Conservation (phyloP, 208 protist genomes). For the Wallacemonas sp. region DNA sequence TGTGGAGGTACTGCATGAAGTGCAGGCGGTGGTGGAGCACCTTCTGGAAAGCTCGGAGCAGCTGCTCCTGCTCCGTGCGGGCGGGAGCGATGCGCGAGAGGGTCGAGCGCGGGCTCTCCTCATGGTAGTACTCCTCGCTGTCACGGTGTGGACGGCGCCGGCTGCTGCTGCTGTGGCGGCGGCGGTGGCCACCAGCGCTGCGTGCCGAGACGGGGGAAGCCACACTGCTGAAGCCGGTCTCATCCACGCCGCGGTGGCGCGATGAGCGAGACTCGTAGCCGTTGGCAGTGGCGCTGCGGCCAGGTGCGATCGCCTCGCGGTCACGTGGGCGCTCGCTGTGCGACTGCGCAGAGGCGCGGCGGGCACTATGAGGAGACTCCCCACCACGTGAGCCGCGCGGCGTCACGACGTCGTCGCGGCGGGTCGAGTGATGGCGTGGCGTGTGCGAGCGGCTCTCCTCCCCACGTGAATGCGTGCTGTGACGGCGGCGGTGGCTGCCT, state of each 20-base stretch:
- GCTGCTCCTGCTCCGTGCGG: conserved; percentile 36
- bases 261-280: conserved; percentile 9
- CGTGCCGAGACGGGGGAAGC: neutral
- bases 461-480: conserved; percentile 5
- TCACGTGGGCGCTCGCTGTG: conserved; percentile 14
- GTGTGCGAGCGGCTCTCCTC: conserved; percentile 10
- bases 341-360: conserved; percentile 26
- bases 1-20: conserved; percentile 85
- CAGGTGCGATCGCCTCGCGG: neutral
- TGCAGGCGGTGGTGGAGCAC: conserved; percentile 82
- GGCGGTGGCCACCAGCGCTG: neutral
- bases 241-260: neutral
- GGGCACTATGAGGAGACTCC: conserved; percentile 25
- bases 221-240: neutral
- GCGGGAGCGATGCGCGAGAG: conserved; percentile 9
- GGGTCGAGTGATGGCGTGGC: conserved; percentile 1
- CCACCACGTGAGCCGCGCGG: conserved; percentile 34
- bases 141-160: neutral
- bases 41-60: conserved; percentile 61
- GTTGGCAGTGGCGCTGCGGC: conserved; percentile 10
- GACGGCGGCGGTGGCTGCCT: conserved; percentile 8
- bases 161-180: conserved; percentile 1
- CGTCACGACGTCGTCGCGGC: conserved; percentile 19
- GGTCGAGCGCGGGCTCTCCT: conserved; percentile 22
- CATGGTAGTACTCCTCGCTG: conserved; percentile 19